These are phyloP conservation scores for Protomyces gravidus DNA, from an alignment of 1,139 yeast species.

Conservation along the genomic window DNA sequence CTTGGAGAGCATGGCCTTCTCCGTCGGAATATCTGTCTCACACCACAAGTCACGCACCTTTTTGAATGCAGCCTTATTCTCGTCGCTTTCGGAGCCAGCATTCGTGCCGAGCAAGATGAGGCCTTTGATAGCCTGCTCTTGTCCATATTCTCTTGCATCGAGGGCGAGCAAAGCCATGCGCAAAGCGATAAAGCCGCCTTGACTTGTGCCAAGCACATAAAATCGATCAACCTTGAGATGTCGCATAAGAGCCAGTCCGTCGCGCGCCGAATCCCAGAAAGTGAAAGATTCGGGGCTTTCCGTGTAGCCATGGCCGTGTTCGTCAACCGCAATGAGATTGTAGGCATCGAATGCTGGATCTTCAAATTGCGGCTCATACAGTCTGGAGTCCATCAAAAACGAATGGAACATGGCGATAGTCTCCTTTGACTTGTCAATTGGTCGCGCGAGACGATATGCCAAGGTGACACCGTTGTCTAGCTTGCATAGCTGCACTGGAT, in stretches of 20 bases:
- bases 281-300: neutral
- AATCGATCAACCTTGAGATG: neutral
- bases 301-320: constrained; percentile 17
- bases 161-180: constrained; percentile 10
- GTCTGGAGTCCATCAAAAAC: constrained; percentile 12
- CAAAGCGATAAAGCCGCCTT: constrained; percentile 18
- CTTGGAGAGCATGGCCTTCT: constrained; percentile 1
- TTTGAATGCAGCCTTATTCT: neutral
- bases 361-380: constrained; percentile 9
- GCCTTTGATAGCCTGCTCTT: neutral
- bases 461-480: constrained; percentile 1
- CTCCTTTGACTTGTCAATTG: neutral
- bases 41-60: constrained; percentile 17
- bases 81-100: constrained; percentile 3
- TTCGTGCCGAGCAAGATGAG: constrained; percentile 16
- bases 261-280: constrained; percentile 18
- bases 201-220: constrained; percentile 22
- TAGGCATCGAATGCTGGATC: constrained; percentile 4
- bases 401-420: constrained; percentile 14
- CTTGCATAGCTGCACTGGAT: neutral
- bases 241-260: constrained; percentile 1
- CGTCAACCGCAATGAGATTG: constrained; percentile 18
- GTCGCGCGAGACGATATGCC: constrained; percentile 1
- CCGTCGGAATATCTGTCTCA: neutral
- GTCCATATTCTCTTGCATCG: neutral